Evolutionary conservation across 164 flowering plant species (phyloP), one percentile per base, ranked within the genome.

Genomic region (Nelumbo lutea): DNA sequence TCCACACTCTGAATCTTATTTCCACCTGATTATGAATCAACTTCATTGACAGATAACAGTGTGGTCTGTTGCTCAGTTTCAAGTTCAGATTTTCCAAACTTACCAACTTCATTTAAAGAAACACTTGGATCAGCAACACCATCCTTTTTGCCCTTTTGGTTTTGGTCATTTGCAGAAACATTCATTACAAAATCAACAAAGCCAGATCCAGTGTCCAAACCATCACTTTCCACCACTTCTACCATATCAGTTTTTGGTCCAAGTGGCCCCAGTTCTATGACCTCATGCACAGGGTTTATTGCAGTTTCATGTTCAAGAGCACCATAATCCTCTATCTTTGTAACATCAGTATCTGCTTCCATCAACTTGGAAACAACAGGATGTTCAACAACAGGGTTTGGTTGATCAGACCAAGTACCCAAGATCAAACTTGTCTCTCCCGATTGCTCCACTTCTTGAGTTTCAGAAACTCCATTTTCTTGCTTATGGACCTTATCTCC

Each of bases 391-490:
- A 51, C 60, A 71, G 27, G 43, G 42, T 61, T 43, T 62, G 67
- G 62, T 46, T 52, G 53, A 68, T 63, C 78, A 61, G 72, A 69
- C 39, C 67, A 77, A 76, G 66, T 77, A 56, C 42, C 79, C 67
- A 74, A 51, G 9, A 42, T 61, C 59, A 68, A 69, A 66, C 5
- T 66, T 43, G 47, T 77, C 50, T 67, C 77, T 59, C 38, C 75
- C 4, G 53, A 53, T 13, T 59, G 61, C 68, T 69, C 82, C 45
- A 65, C 14, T n/a, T 40, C 72, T 45, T 73, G 63, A 13, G 46
- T 57, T 44, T 76, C 81, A 45, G 69, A 58, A 46, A 61, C 76
- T 61, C 62, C 59, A 48, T 44, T 48, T 55, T 69, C 83, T 46
- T 65, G 80, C 2, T 46, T 63, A 38, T 27, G 27, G 27, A 27